Base-by-base conservation (phyloP, 2,329 filamentous ascomycete species). In the Mycosphaerelloides madeirae region DNA sequence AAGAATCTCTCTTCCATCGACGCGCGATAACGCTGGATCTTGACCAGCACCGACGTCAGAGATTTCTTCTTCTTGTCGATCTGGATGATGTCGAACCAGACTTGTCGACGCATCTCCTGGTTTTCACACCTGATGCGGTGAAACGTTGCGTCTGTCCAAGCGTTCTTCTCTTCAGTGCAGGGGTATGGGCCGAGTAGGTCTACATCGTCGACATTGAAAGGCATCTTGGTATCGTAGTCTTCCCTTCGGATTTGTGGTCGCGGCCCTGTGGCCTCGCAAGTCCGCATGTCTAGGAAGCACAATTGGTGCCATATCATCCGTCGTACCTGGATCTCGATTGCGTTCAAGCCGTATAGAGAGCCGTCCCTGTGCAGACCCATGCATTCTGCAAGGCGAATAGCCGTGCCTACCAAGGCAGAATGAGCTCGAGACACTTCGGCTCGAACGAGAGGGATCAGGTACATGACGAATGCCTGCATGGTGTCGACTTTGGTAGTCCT, bases 241-340 rank as follows among this genome's bases (percentile, higher is more conserved):
- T 86, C 84, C 31, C 76, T 72, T n/a, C 83, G 77, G 42, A 89
- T 87, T 41, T 79, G 76, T 1, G 83, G 83, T 18, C 81, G 75
- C 7, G 85, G 85, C 0, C 84, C 85, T 50, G 86, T 84, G 1
- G 81, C 79, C 64, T 89, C 85, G 57, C 80, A 85, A 1, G 84
- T 87, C 31, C 84, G 75, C 44, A 87, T 77, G 60, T 89, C 85
- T 7, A 90, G 72, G 60, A 86, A 86, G 63, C 83, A 87, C 15
- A 90, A 72, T 56, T 89, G 84, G 60, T 87, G 82, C 85, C 85
- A 89, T 28, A 88, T 73, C 31, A 88, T 68, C 3, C 85, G 78
- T 11, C 85, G 78, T 3, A 87, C 73, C 41, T 89, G 84, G 0
- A 80, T 81, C 55, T 89, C 84, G 2, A 87, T 67, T 0, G 84